Conservation (phyloP, 495 filamentous ascomycete species). For the Talaromyces trachyspermus region DNA sequence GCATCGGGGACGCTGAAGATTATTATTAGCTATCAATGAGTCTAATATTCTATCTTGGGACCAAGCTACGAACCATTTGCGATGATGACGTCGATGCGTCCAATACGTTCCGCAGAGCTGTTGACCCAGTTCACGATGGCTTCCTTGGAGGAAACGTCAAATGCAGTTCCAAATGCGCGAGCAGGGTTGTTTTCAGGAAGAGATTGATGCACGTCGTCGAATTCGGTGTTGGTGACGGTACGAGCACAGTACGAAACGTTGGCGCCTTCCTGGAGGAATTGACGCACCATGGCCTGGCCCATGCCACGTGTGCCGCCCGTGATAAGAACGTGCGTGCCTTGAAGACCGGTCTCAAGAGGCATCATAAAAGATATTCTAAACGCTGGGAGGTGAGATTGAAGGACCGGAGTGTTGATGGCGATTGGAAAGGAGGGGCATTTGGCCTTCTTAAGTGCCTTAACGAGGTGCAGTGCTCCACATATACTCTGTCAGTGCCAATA, state of each 20-base stretch:
- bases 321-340: slow-evolving; percentile 10
- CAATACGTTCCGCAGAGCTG: slow-evolving; percentile 3
- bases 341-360: slow-evolving; percentile 10
- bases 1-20: slow-evolving; percentile 9
- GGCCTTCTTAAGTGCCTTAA: too few species aligned
- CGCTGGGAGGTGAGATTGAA: too few species aligned
- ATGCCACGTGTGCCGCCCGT: slow-evolving; percentile 15
- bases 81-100: slow-evolving; percentile 9
- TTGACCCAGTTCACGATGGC: slow-evolving; percentile 9
- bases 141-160: slow-evolving; percentile 6
- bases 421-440: too few species aligned
- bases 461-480: too few species aligned
- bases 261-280: slow-evolving; percentile 10
- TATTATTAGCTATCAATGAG: neutral
- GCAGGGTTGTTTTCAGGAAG: neutral
- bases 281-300: slow-evolving; percentile 8
- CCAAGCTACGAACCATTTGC: slow-evolving; percentile 7
- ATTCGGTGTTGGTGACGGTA: slow-evolving; percentile 11
- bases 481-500: too few species aligned
- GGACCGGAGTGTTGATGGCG: too few species aligned
- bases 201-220: neutral
- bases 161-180: slow-evolving; percentile 8
- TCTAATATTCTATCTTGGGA: neutral
- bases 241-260: slow-evolving; percentile 13
- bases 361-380: slow-evolving; percentile 3